Percentiles rank a stretch among this genome's conserved stretches.
Evolutionary conservation across 1,284 basidiomycete species (phyloP).

Genomic region (Fomitopsis pinicola): DNA sequence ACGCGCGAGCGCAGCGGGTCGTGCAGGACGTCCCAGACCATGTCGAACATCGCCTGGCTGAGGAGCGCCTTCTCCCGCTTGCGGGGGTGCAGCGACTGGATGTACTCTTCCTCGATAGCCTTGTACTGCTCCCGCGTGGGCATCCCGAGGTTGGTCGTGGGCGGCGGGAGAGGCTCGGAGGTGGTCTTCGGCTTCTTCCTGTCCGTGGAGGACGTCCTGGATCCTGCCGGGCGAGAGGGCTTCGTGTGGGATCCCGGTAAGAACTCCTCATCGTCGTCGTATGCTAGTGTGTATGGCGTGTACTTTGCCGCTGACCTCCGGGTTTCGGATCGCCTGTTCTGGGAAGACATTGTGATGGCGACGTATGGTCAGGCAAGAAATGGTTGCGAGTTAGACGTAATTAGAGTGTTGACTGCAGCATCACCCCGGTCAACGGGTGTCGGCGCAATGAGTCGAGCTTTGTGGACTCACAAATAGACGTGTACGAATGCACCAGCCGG

Average conservation of each 20-base stretch:
- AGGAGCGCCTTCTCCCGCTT: slow-evolving; percentile 70
- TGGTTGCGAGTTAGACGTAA: neutral
- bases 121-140: slow-evolving; percentile 43
- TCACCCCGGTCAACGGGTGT: neutral
- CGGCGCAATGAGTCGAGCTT: too few species aligned
- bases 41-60: slow-evolving; percentile 62
- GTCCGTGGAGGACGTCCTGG: neutral
- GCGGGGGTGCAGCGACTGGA: slow-evolving; percentile 47
- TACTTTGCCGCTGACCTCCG: neutral
- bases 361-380: neutral
- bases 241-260: neutral
- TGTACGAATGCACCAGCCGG: neutral
- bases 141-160: slow-evolving; percentile 16
- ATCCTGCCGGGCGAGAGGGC: neutral
- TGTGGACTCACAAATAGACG: neutral
- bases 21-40: slow-evolving; percentile 62
- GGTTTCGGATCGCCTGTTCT: neutral
- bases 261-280: neutral
- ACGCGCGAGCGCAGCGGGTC: slow-evolving; percentile 15
- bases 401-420: neutral
- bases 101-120: slow-evolving; percentile 48
- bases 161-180: neutral
- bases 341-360: neutral
- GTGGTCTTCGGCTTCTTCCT: slow-evolving; percentile 1
- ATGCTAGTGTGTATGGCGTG: neutral